Base-by-base conservation (phyloP, 2,329 filamentous ascomycete genomes). In the Leptographium lundbergii region DNA sequence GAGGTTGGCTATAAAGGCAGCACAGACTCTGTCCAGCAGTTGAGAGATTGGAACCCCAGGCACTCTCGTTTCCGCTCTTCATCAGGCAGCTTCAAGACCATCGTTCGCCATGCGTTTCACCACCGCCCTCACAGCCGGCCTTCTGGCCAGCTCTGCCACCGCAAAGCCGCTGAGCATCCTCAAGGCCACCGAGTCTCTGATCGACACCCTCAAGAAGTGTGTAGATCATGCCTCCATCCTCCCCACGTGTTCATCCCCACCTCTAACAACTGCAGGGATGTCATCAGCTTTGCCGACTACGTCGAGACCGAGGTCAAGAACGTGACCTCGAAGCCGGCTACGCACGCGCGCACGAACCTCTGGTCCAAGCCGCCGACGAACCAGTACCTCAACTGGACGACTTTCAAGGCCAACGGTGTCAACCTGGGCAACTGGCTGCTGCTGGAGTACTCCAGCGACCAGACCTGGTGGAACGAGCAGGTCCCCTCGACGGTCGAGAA, bases 371-470 rank as follows among this genome's bases (percentile, higher is more conserved):
- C 47, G 10, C 47, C 47, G 47, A 2, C 22, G 2, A 25, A 27
- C 10, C 1, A 54, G 36, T 59, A 59, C 57, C 27, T 59, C 11
- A 45, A 59, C 52, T 59, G 57, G 57, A 50, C 27, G 42, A 59
- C 57, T 6, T 59, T 59, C 52, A 59, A 59, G 57, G 57, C 57
- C 52, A 59, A 59, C 57, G 57, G 57, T 14, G 57, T 59, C 13
- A 59, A 59, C 57, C 57, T 59, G 39, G 57, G 57, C 27, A 59
- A 59, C 52, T 59, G 57, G 57, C 29, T 59, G 52, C 52, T 59
- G 42, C 39, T 59, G 2, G 57, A 59, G 57, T 59, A 59, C 57
- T 59, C 57, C 3, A 59, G 57, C 52, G 24, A 59, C 52, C 57
- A 59, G 45, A 22, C 14, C 17, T 59, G 57, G 57, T 59, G 57